A percentile compares a stretch with the other conserved stretches of the same genome.
These are phyloP conservation scores for Helichrysum umbraculigerum DNA, from an alignment of 129 eudicot genomes.

Conservation along the genomic window DNA sequence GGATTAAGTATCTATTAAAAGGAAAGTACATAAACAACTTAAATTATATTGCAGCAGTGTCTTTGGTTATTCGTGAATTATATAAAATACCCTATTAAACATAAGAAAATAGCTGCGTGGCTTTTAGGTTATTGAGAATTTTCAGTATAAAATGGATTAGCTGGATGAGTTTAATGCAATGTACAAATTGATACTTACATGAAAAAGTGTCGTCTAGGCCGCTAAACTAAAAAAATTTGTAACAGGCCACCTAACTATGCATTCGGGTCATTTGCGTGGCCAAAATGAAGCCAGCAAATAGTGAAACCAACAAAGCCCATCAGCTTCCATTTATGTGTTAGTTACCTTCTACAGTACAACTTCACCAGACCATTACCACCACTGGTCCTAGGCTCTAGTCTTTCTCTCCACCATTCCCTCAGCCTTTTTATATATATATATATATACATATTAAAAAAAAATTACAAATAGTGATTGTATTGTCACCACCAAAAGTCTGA, in stretches of 20 bases:
- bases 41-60: neutral
- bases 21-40: neutral
- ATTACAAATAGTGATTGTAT: neutral
- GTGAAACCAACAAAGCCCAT: neutral
- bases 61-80: neutral
- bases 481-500: neutral
- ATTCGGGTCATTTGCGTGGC: neutral
- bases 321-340: neutral
- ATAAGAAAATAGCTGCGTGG: neutral
- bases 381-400: neutral
- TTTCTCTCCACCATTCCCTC: too few relatives aligned
- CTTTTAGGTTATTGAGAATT: neutral
- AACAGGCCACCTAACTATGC: neutral
- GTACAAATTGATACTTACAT: neutral
- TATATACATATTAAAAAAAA: too few relatives aligned
- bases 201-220: neutral
- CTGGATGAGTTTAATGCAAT: neutral
- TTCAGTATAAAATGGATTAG: neutral
- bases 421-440: too few relatives aligned
- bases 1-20: neutral
- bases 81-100: neutral
- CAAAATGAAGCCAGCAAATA: neutral
- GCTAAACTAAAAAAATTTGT: neutral
- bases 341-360: neutral
- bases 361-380: neutral